phyloP scores from a whole-genome alignment of 768 basidiomycete species.

The Trametes cingulata region DNA sequence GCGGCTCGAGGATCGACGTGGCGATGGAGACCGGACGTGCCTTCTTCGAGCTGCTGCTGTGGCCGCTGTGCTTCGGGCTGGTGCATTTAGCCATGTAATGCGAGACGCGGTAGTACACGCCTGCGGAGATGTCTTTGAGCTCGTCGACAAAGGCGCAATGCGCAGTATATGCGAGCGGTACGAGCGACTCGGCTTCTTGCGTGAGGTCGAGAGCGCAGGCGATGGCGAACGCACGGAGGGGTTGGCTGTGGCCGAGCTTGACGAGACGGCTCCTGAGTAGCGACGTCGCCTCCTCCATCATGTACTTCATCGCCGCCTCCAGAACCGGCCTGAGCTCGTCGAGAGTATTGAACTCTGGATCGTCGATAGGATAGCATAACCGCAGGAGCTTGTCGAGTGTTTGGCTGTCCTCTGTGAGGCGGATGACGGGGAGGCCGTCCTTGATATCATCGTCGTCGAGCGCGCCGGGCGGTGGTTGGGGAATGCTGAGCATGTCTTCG shows the following conservation, averaged over 20 bases:
- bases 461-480: constrained; percentile 14
- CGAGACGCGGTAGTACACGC: constrained; percentile 18
- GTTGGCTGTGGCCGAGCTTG: constrained; percentile 20
- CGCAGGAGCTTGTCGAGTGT: constrained; percentile 19
- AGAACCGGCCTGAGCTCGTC: constrained; percentile 23
- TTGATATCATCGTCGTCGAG: constrained; percentile 13
- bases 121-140: constrained; percentile 15
- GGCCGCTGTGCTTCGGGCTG: not conserved
- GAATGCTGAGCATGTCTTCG: constrained; percentile 25
- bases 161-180: constrained; percentile 10
- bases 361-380: constrained; percentile 22
- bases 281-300: constrained; percentile 22
- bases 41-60: not conserved
- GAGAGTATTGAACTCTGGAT: constrained; percentile 15
- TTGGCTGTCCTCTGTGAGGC: constrained; percentile 18
- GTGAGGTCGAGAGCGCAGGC: constrained; percentile 13
- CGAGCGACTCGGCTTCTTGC: constrained; percentile 11
- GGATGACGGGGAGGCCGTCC: constrained; percentile 18
- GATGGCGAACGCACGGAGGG: constrained; percentile 15
- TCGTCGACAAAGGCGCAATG: constrained; percentile 12
- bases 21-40: constrained; percentile 4
- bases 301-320: constrained; percentile 26
- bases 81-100: constrained; percentile 13
- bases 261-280: constrained; percentile 13
- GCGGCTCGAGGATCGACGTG: constrained; percentile 8